Evolutionary conservation across 176 grass and related monocot genomes (phyloP), one percentile per base, ranked within the genome.

Genomic region (Aegilops sharonensis): DNA sequence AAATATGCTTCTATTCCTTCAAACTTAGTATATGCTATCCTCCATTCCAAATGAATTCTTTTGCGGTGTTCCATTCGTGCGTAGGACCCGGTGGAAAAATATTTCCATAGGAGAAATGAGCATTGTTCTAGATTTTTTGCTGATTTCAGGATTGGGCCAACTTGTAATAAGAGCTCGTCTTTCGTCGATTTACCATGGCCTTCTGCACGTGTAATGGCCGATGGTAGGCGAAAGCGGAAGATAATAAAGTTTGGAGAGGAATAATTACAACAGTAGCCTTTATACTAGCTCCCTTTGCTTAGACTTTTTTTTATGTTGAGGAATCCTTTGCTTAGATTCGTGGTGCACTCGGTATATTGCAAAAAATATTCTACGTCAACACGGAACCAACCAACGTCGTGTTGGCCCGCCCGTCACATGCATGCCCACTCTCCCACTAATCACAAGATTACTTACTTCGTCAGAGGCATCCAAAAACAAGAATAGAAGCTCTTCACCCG

Each of bases 331-430:
- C 8, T 83, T 79, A 21, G 24, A 21, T 89, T 79, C 77, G 57
- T 62, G 78, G 14, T 56, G 24, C 5, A 67, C 48, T 10, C 18
- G 30, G 11, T 12, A 45, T 17, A 67, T 43, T 37, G 75, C 56
- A 47, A 77, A 15, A 67, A 47, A 27, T 68, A 63, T 72, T 64
- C 5, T 4, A 3, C 42, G 75, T 80, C 85, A 83, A 84, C 66
- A 59, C 34, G n/a, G 75, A 47, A 87, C 79, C 89, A 77, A 75
- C 36, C 89, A 77, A 75, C 36, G 5, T 50, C 43, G 62, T 80
- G 75, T 75, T 76, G 68, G 59, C 43, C 57, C 27, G 59, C 57
- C 57, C 27, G 47, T 84, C 85, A 76, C 15, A 80, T 84, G 89
- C 21, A 76, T 84, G 89, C 21, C 25, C 81, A 30, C 11, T 39